Base-by-base conservation (phyloP, 2,329 filamentous ascomycete species). In the Fusarium succisae region DNA sequence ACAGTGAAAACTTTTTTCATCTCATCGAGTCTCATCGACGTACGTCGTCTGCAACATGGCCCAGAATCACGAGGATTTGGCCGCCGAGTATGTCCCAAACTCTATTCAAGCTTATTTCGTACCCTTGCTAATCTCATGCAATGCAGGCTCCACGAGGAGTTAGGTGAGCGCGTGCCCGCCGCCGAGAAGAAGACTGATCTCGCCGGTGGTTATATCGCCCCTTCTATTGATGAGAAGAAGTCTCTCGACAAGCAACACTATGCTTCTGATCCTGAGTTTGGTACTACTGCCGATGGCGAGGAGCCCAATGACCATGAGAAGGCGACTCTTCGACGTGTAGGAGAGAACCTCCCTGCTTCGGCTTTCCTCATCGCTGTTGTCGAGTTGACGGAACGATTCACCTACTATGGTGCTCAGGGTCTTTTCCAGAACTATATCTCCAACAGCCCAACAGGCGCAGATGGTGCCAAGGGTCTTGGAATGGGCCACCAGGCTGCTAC, bases 311-410 rank as follows among this genome's bases (percentile, higher is more conserved):
- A 87, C 4, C 81, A 86, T 24, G 88, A 90, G 80, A 86, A 83
- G 80, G 80, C 75, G 30, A 84, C 83, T 8, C 80, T 90, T 59
- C 86, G 86, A 54, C 87, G 88, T 72, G 75, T 90, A 38, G 86
- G 87, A 44, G 88, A 90, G 80, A 87, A 85, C 69, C 81, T 90
- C 55, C 89, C 89, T 18, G 71, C 85, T 39, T 88, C 87, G 2
- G 88, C 88, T 59, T 90, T 87, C 82, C 82, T 90, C 59, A 87
- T 90, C 38, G 88, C 88, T 37, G 73, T 88, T 22, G 87, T 90
- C 51, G 89, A 90, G 76, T 80, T 90, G 45, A 83, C 81, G 4
- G 89, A 91, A 79, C 87, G 89, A 61, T 90, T 91, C 82, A 87
- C 88, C 65, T 90, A 87, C 83, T 89, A 89, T 70, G 87, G 87